Base-by-base conservation (phyloP, 352 stramenopile genomes). In the Phytophthora hybrid region DNA sequence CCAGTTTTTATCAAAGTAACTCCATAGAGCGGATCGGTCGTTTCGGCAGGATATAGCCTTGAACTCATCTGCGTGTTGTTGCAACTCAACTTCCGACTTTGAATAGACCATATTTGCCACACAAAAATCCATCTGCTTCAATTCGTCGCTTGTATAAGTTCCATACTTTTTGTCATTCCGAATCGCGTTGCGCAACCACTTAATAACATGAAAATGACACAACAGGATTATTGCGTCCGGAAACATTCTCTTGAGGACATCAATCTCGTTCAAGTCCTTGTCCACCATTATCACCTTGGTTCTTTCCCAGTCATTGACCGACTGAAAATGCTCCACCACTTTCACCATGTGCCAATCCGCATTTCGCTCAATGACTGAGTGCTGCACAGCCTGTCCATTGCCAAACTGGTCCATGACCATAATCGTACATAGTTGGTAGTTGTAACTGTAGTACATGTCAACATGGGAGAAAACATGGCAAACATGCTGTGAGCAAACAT, bases 321-420 rank as follows among this genome's bases (percentile, higher is more conserved):
- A 8, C 19, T 66, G 59, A 13, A 66, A 66, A 37, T 66, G 59
- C 31, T 57, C 46, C 5, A 66, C 21, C 4, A 16, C 21, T 21
- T 66, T 66, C 29, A 39, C 19, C 59, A 66, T 59, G 13, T 58
- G 59, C 31, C 59, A 66, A 19, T 60, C 32, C 14, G 49, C 34
- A 18, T 67, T 59, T 13, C 34, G 19, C 19, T 60, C 32, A 7
- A 67, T 60, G 5, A 66, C 31, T 1, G 59, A 59, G 32, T 66
- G 31, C n/a, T 67, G 60, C 7, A 67, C 49, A 32, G 34, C 18
- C 29, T 59, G 60, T 1, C 60, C 49, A 8, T 53, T 59, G 2
- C 47, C 47, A 29, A 53, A 59, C 49, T 67, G 60, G 14, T 67
- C 60, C 60, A 59, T 67, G 8, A 55, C 19, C 49, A 67, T 67